A percentile compares a stretch with the other conserved stretches of the same genome.
Conservation (phyloP, 441 rosid species). For the Euphorbia celastroides region DNA sequence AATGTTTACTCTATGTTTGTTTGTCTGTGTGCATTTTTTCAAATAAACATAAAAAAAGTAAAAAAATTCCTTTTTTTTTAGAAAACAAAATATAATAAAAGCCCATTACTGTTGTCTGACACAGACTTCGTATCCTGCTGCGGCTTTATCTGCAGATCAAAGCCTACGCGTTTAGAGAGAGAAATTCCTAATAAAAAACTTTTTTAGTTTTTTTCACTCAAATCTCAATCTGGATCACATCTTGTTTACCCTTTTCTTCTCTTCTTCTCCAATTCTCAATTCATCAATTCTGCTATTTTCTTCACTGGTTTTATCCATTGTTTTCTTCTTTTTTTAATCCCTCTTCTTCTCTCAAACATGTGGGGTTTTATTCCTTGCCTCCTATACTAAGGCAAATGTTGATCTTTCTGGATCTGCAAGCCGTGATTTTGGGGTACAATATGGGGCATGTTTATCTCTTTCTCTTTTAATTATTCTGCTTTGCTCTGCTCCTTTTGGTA, state of each 20-base stretch:
- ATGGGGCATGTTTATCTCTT: conserved; percentile 13
- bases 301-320: conserved; percentile 11
- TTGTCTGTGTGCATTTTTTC: not conserved
- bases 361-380: conserved; percentile 42
- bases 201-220: not conserved
- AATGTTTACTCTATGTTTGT: not conserved
- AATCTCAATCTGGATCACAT: conserved; percentile 22
- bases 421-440: conserved; percentile 21
- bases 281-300: conserved; percentile 14
- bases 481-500: not conserved
- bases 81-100: conserved; percentile 12
- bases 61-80: not conserved
- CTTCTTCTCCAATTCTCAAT: conserved; percentile 17
- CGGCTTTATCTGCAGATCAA: conserved; percentile 28
- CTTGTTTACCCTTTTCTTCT: conserved; percentile 20
- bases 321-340: conserved; percentile 4
- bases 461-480: conserved; percentile 18
- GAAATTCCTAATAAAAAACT: not conserved
- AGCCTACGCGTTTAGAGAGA: conserved; percentile 6
- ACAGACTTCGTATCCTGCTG: conserved; percentile 31
- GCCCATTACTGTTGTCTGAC: conserved; percentile 34
- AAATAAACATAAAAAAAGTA: not conserved
- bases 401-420: conserved; percentile 34
- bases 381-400: conserved; percentile 27
- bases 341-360: conserved; percentile 24